Evolutionary conservation across 257 asterid species (phyloP), one percentile per base, ranked within the genome.

Genomic region (Rubia yunnanensis): DNA sequence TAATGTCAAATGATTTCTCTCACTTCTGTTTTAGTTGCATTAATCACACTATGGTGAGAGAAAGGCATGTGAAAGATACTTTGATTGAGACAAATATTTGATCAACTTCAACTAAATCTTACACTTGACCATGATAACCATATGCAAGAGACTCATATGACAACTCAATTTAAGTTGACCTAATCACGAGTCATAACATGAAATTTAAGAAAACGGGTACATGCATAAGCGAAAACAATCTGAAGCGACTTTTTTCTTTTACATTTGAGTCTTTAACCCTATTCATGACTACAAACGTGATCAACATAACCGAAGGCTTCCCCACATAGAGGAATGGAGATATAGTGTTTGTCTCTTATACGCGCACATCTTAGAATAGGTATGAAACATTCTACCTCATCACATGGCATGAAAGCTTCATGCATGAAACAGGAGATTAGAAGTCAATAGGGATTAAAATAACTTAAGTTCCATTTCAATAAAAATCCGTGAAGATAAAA

Each of bases 371-470:
- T 36, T 15, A 39, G 9, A 41, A 63, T 14, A 62, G 28, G 13
- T 28, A 28, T 41, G 23, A 1, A 32, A 32, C 27, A 30, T 59
- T 32, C 46, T 31, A 59, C 27, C 7, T 18, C n/a, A 24, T 15
- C 53, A 39, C 31, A 14, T 23, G 8, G 10, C 39, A 11, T 30
- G n/a, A 39, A 11, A 24, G 8, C 27, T 26, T 41, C 36, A 26
- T 1, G 22, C 23, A 28, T n/a, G 15, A 34, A 36, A 27, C 50
- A 62, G 46, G n/a, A 62, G 54, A 39, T 8, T 62, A 20, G 15
- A 62, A 14, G 54, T 27, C 30, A 34, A 23, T 32, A 62, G 22
- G 49, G 66, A 61, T 61, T 61, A 22, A 8, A 61, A 20, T 61
- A 52, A 10, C 53, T 39, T 7, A 4, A 63, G 36, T 6, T 24